phyloP scores from a whole-genome alignment of 1,284 basidiomycete species.

The Tylopilus sp. region DNA sequence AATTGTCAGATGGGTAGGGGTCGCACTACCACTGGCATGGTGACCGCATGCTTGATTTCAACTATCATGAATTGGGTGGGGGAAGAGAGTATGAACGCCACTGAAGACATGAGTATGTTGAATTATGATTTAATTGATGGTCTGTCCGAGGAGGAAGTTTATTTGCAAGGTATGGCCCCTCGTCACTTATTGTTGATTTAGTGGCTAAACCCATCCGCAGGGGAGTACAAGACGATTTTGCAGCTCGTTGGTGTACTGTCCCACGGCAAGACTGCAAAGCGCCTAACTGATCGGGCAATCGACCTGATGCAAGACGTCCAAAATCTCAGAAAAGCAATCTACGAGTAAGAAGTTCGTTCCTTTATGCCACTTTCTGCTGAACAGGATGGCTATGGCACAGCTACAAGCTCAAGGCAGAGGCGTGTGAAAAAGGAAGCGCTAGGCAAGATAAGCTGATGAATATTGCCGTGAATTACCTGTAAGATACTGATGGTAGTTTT shows the following conservation, averaged over 20 bases:
- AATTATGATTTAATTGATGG: constrained; percentile 69
- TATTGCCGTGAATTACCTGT: constrained; percentile 84
- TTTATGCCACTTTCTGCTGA: constrained; percentile 1
- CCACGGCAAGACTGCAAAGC: constrained; percentile 89
- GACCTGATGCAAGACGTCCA: constrained; percentile 93
- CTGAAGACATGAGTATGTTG: constrained; percentile 40
- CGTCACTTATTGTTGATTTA: not conserved
- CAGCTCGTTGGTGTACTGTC: constrained; percentile 89
- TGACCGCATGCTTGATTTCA: constrained; percentile 82
- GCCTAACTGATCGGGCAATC: constrained; percentile 82
- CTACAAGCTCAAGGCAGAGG: constrained; percentile 87
- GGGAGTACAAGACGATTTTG: constrained; percentile 95
- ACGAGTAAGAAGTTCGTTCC: constrained; percentile 56
- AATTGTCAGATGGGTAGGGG: constrained; percentile 85
- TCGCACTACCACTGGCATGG: constrained; percentile 91
- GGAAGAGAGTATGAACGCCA: constrained; percentile 38
- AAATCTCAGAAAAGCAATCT: constrained; percentile 87
- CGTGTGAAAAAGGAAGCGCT: constrained; percentile 69
- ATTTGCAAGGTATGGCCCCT: constrained; percentile 63
- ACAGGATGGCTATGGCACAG: constrained; percentile 37
- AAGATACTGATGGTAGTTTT: constrained; percentile 27
- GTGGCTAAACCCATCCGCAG: constrained; percentile 37
- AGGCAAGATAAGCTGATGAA: constrained; percentile 73
- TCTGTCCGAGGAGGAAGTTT: constrained; percentile 79
- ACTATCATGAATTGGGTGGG: constrained; percentile 63